phyloP scores from a whole-genome alignment of 352 stramenopile genomes.

The Globisporangium paroecandrum region DNA sequence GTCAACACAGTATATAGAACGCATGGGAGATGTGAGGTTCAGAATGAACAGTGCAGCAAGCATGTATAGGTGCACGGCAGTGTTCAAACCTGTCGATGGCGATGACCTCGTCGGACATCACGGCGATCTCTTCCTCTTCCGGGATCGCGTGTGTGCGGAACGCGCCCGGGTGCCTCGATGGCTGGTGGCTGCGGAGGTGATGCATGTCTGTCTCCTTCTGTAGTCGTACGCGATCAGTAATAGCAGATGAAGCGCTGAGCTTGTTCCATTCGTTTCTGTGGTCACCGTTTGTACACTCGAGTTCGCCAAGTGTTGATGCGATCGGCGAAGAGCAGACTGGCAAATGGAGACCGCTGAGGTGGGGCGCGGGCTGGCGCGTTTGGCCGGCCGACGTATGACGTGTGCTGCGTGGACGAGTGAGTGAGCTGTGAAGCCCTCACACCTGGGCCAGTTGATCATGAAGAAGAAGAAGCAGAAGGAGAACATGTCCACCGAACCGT shows the following conservation, averaged over 20 bases:
- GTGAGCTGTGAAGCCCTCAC: not conserved
- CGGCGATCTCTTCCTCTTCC: conserved; percentile 21
- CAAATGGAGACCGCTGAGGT: not conserved
- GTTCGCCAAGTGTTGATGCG: not conserved
- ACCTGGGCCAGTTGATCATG: not conserved
- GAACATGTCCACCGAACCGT: not conserved
- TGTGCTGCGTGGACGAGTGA: not conserved
- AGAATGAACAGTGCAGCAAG: not conserved
- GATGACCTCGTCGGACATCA: conserved; percentile 19
- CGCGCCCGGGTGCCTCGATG: not conserved
- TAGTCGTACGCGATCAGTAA: not conserved
- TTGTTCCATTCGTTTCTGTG: not conserved
- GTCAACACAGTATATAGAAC: not conserved
- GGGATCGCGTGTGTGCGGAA: conserved; percentile 3
- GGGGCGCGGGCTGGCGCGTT: not conserved
- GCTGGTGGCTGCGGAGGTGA: conserved; percentile 5
- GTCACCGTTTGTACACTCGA: not conserved
- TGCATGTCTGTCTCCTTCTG: not conserved
- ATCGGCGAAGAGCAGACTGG: not conserved
- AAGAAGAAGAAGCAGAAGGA: not conserved
- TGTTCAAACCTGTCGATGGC: conserved; percentile 1
- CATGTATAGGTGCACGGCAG: not conserved
- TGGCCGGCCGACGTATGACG: not conserved
- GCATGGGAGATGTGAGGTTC: not conserved
- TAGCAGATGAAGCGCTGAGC: not conserved